Conservation (phyloP, 306 rosid species). For the Casuarina equisetifolia region DNA sequence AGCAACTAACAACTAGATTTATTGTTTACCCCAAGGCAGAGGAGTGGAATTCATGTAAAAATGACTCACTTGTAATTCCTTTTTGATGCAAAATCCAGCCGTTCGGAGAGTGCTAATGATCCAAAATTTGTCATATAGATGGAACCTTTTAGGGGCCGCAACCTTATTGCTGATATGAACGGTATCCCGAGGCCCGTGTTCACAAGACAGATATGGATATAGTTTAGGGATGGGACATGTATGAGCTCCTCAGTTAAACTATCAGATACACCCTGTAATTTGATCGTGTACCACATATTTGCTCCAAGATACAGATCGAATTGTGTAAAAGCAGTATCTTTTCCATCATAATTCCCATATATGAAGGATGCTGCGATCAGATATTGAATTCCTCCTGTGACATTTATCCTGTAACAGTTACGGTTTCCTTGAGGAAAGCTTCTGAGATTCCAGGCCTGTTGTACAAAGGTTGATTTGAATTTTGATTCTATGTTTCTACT, state of each 20-base stretch:
- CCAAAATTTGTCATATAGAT: constrained; percentile 23
- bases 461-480: constrained; percentile 6
- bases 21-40: background rate
- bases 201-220: constrained; percentile 41
- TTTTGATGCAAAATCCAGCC: constrained; percentile 35
- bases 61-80: constrained; percentile 24
- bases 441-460: constrained; percentile 30
- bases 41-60: background rate
- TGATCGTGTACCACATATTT: constrained; percentile 38
- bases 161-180: constrained; percentile 48
- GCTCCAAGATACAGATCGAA: constrained; percentile 53
- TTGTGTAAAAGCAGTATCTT: constrained; percentile 26
- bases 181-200: constrained; percentile 47
- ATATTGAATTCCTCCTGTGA: constrained; percentile 33
- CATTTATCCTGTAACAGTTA: constrained; percentile 53
- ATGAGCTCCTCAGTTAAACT: constrained; percentile 27
- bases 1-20: no score
- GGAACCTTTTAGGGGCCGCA: constrained; percentile 33
- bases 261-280: background rate
- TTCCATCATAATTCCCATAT: constrained; percentile 50
- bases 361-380: constrained; percentile 38
- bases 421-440: constrained; percentile 58
- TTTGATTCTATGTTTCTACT: constrained; percentile 15
- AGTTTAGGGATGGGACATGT: constrained; percentile 32
- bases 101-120: background rate